Evolutionary conservation across 345 rosid species (phyloP).

Genomic region (Arabidopsis arenosa): DNA sequence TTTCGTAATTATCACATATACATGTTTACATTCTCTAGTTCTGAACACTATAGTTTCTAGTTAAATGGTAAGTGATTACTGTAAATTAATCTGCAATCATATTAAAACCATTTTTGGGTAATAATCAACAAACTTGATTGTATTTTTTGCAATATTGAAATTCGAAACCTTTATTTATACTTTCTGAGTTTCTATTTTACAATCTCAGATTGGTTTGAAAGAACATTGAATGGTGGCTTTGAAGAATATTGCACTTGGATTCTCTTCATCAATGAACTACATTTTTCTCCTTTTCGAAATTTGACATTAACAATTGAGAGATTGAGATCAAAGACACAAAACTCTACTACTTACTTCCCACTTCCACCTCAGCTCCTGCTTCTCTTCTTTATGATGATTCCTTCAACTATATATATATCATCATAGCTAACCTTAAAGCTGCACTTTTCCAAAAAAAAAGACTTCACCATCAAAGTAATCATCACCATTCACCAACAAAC

Average conservation of each 20-base stretch:
- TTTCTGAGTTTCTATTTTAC: background rate
- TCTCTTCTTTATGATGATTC: background rate
- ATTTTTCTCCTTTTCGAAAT: background rate
- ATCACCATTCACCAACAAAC: background rate
- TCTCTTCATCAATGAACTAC: background rate
- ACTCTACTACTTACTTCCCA: background rate
- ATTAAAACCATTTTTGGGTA: background rate
- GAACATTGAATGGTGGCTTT: background rate
- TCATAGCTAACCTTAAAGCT: background rate
- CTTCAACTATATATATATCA: background rate
- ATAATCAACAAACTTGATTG: background rate
- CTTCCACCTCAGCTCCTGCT: background rate
- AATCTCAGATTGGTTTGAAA: background rate
- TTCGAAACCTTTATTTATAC: background rate
- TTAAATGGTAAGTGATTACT: background rate
- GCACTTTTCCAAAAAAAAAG: background rate
- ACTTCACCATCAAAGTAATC: background rate
- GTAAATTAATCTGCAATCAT: background rate
- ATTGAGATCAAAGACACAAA: background rate
- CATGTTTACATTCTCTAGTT: background rate
- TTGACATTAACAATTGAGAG: background rate
- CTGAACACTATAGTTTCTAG: background rate
- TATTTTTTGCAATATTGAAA: background rate
- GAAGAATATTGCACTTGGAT: slow-evolving; percentile 1
- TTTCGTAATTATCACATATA: background rate